Conservation (phyloP, 768 basidiomycete genomes). For the Clitopilus passeckerianus region DNA sequence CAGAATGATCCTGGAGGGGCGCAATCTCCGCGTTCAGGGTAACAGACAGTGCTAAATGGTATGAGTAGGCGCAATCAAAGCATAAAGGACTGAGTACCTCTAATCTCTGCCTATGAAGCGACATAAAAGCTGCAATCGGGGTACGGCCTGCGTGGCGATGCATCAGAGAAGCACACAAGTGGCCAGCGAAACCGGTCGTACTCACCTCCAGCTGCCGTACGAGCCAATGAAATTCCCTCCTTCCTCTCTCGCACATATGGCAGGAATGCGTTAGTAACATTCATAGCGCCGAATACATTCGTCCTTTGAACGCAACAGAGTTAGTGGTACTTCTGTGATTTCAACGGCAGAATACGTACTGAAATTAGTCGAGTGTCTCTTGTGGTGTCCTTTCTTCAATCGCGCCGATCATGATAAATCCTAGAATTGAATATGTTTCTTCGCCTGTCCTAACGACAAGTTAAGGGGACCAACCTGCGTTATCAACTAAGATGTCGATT, state of each 20-base stretch:
- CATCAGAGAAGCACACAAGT: background rate
- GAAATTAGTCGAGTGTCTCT: conserved; percentile 30
- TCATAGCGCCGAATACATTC: conserved; percentile 40
- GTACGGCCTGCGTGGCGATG: conserved; percentile 13
- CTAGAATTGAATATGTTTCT: background rate
- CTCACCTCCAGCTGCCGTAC: background rate
- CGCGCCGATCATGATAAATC: background rate
- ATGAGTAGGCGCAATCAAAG: background rate
- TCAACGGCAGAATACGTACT: conserved; percentile 12
- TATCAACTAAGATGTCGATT: conserved; percentile 13
- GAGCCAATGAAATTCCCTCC: conserved; percentile 34
- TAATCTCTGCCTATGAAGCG: conserved; percentile 33
- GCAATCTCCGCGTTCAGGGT: background rate
- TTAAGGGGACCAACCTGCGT: conserved; percentile 25
- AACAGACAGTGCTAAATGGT: background rate
- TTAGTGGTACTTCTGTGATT: background rate
- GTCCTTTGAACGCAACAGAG: conserved; percentile 20
- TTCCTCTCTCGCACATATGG: conserved; percentile 40
- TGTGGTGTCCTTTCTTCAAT: conserved; percentile 23
- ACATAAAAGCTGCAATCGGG: conserved; percentile 29
- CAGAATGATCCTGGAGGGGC: conserved; percentile 31
- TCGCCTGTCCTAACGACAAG: no score
- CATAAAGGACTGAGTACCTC: conserved; percentile 11
- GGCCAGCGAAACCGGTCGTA: no score
- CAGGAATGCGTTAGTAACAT: conserved; percentile 41